Conservation (phyloP, 2,329 filamentous ascomycete species). For the Coniochaeta pulveracea region DNA sequence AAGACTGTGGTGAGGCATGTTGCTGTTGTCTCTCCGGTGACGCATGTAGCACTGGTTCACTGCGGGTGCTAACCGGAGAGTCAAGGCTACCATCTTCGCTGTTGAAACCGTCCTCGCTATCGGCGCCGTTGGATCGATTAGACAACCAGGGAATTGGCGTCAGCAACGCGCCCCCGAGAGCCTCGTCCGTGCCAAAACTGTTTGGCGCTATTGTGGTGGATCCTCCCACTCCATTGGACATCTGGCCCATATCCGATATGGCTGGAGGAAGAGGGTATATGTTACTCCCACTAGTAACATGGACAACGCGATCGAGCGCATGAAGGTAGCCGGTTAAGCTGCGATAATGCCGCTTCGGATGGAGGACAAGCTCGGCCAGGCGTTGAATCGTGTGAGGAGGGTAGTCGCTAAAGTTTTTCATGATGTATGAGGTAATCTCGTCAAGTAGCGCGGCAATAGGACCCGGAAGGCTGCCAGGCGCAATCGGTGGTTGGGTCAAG, state of each 20-base stretch:
- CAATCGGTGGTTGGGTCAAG: constrained; percentile 2
- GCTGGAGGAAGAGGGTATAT: constrained; percentile 73
- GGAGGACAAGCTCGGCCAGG: constrained; percentile 72
- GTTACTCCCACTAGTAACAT: constrained; percentile 72
- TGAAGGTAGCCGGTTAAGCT: constrained; percentile 77
- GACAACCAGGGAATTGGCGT: constrained; percentile 88
- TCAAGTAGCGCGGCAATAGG: constrained; percentile 51
- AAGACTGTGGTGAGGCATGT: constrained; percentile 7
- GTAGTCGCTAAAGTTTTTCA: constrained; percentile 54
- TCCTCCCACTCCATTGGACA: constrained; percentile 52
- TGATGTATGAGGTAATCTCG: constrained; percentile 50
- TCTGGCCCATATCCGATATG: constrained; percentile 43
- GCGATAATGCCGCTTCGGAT: constrained; percentile 68
- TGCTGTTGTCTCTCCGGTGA: constrained; percentile 6
- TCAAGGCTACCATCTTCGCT: constrained; percentile 9
- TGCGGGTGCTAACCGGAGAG: constrained; percentile 10
- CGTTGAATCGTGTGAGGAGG: constrained; percentile 92
- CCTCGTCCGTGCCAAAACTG: constrained; percentile 70
- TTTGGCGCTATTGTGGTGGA: constrained; percentile 24
- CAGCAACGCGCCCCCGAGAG: constrained; percentile 76
- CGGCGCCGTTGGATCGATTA: constrained; percentile 22
- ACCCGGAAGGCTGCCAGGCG: constrained; percentile 41
- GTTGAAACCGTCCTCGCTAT: constrained; percentile 9
- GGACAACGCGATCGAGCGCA: constrained; percentile 81
- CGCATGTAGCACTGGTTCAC: background rate